phyloP scores from a whole-genome alignment of 208 protist genomes.

The Crithidia bombi region DNA sequence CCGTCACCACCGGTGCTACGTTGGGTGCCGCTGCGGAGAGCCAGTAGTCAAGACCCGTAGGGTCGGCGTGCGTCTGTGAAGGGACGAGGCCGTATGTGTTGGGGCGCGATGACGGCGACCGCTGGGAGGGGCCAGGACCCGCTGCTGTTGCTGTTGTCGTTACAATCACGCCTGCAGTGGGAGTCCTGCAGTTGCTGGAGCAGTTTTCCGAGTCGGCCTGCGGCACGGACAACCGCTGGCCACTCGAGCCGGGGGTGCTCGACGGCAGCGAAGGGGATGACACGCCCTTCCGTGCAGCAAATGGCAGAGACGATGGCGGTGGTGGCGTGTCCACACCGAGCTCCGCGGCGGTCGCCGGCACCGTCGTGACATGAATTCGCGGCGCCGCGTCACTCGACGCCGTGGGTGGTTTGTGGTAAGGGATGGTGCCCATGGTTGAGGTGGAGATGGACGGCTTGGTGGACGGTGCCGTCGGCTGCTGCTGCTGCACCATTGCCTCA shows the following conservation, averaged over 20 bases:
- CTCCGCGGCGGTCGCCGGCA: not conserved
- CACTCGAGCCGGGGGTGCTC: not conserved
- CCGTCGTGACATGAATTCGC: not conserved
- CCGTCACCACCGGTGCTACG: slow-evolving; percentile 33
- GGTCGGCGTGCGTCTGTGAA: slow-evolving; percentile 18
- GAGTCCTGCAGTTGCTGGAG: not conserved
- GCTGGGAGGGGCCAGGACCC: not conserved
- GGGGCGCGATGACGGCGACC: slow-evolving; percentile 17
- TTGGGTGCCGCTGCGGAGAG: slow-evolving; percentile 13
- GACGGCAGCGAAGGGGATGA: not conserved
- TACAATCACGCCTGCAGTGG: too few relatives aligned
- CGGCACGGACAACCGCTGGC: not conserved
- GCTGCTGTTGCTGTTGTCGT: too few relatives aligned
- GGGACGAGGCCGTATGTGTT: slow-evolving; percentile 48
- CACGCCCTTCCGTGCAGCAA: too few relatives aligned
- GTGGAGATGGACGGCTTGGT: slow-evolving; percentile 4
- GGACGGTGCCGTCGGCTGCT: not conserved
- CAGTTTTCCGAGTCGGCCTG: not conserved
- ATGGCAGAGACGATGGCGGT: not conserved
- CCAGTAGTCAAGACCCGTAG: slow-evolving; percentile 19
- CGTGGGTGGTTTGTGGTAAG: not conserved
- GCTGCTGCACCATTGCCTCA: not conserved
- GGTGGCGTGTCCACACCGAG: not conserved
- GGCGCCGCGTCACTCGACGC: not conserved
- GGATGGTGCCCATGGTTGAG: slow-evolving; percentile 17